Evolutionary conservation across 2,329 filamentous ascomycete species (phyloP).

Genomic region (Ilyonectria mors-panacis): DNA sequence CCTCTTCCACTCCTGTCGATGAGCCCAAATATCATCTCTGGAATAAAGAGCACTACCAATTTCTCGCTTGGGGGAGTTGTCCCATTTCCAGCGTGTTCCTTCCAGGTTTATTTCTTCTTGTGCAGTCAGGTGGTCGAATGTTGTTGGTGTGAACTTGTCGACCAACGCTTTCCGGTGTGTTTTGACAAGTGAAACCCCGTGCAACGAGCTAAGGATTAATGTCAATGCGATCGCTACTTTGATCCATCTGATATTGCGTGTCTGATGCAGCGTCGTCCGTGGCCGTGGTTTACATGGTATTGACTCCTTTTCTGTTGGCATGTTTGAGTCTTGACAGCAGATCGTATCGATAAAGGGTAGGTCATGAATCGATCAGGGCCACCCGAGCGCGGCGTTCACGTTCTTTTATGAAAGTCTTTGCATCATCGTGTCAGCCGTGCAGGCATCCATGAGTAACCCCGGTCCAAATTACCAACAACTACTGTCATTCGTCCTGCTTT

Average conservation of each 20-base stretch:
- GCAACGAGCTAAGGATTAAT: constrained; percentile 30
- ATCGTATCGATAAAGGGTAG: neutral
- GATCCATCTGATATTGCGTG: constrained; percentile 16
- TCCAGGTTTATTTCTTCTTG: constrained; percentile 21
- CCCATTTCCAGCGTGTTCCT: constrained; percentile 34
- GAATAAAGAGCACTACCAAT: constrained; percentile 20
- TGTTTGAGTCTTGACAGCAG: neutral
- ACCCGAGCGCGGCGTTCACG: neutral
- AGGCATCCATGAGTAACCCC: neutral
- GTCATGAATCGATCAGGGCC: neutral
- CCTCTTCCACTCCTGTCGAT: constrained; percentile 46
- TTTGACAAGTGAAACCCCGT: constrained; percentile 20
- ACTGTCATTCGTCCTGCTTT: neutral
- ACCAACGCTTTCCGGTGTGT: constrained; percentile 31
- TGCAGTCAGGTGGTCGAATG: constrained; percentile 27
- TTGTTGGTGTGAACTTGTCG: constrained; percentile 43
- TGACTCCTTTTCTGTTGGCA: constrained; percentile 18
- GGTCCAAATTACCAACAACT: neutral
- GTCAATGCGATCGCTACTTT: constrained; percentile 2
- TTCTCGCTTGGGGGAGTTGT: neutral
- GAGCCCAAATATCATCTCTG: constrained; percentile 35
- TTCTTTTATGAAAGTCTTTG: neutral
- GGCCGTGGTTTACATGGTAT: constrained; percentile 14
- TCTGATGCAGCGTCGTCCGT: constrained; percentile 20
- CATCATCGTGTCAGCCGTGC: neutral